Evolutionary conservation across 208 protist species (phyloP), one percentile per base, ranked within the genome.

Genomic region (Acanthamoeba sp.): DNA sequence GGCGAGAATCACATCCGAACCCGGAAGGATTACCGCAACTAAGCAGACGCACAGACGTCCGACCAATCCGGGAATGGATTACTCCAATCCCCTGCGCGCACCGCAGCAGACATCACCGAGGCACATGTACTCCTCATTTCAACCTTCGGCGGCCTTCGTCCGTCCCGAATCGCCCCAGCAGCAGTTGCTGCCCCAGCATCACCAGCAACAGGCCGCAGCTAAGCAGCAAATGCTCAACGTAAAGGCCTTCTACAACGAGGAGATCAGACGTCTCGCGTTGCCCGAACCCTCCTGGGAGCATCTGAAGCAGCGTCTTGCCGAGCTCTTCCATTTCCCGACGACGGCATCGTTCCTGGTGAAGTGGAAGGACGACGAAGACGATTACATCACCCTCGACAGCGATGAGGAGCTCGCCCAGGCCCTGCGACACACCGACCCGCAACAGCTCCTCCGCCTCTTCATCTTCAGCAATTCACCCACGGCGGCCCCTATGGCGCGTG

Each of bases 401-500:
- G 71, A 82, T n/a, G 71, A 82, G 36, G 71, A 82, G 29, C 71
- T 82, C 29, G 18, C 71, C 71, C 40, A 82, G 22, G 71, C 71
- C 36, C 38, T 82, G 12, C 34, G 38, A 6, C 27, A 29, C 29
- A 24, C 27, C 6, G 71, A 82, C 36, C 32, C 34, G 6, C 38
- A 82, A 40, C 71, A 82, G 27, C 71, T 82, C 9, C 71, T 82
- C 36, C 71, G 71, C 14, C 71, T 82, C 71, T 69, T 69, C 59
- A 52, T 82, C 40, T 40, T 82, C 71, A n/a, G n/a, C n/a, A n/a
- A n/a, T n/a, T n/a, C n/a, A n/a, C n/a, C n/a, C n/a, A 29, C 71
- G 12, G 22, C 4, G 5, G 40, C 9, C 4, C 71, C 27, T 5
- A 20, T 16, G 7, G 42, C 59, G 4, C 59, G n/a, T 69, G 59